phyloP scores from a whole-genome alignment of 2,329 filamentous ascomycete genomes.

The Exophiala sideris region DNA sequence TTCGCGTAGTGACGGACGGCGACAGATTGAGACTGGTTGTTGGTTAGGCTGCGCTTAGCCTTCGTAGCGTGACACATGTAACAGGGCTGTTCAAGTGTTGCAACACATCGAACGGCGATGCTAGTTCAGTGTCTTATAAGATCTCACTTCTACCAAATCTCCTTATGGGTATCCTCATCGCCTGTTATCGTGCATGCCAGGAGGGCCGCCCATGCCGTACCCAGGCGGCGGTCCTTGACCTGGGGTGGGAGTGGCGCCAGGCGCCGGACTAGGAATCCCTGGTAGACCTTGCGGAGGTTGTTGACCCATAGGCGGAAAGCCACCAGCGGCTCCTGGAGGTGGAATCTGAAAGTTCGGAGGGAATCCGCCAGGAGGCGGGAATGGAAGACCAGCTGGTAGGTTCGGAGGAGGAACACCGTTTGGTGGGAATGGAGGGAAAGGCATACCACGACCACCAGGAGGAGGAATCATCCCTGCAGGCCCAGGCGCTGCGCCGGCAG shows the following conservation, averaged over 20 bases:
- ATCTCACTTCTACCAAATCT: not conserved
- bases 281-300: conserved; percentile 24
- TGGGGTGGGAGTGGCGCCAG: conserved; percentile 24
- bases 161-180: conserved; percentile 7
- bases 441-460: conserved; percentile 54
- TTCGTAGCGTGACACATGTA: too few relatives aligned
- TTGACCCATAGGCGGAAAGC: conserved; percentile 34
- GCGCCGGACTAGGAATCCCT: conserved; percentile 30
- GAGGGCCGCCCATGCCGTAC: conserved; percentile 18
- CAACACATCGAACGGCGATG: not conserved
- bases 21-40: too few relatives aligned
- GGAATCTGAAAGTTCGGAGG: conserved; percentile 54
- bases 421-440: conserved; percentile 51
- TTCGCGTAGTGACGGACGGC: too few relatives aligned
- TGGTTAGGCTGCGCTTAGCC: too few relatives aligned
- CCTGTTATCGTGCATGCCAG: conserved; percentile 23
- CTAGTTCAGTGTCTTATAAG: not conserved
- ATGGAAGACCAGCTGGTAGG: conserved; percentile 41
- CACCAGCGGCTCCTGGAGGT: conserved; percentile 33
- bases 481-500: conserved; percentile 37
- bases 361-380: conserved; percentile 46
- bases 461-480: conserved; percentile 47
- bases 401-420: conserved; percentile 42
- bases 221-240: conserved; percentile 28
- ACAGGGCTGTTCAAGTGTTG: not conserved